These are phyloP conservation scores for Aphanocladium album DNA, from an alignment of 2,329 filamentous ascomycete species.

Conservation along the genomic window DNA sequence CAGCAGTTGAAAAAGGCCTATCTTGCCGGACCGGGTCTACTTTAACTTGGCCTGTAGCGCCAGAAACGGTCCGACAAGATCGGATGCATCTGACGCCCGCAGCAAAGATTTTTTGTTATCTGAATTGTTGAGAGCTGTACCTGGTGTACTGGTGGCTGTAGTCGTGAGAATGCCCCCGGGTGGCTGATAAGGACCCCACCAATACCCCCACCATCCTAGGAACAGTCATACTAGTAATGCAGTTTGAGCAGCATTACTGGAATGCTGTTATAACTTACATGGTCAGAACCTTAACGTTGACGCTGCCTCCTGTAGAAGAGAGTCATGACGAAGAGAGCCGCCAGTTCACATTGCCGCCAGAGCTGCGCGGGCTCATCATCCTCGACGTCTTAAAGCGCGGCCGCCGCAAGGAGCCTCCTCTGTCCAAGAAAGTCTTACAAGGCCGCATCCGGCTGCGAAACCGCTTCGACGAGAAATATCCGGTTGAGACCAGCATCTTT, in stretches of 20 bases:
- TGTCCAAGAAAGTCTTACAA: not conserved
- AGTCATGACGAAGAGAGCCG: too few relatives aligned
- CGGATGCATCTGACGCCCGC: not conserved
- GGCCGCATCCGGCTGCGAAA: not conserved
- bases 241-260: too few relatives aligned
- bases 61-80: not conserved
- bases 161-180: not conserved
- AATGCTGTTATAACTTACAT: too few relatives aligned
- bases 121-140: not conserved
- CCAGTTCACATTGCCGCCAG: not conserved
- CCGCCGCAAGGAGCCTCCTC: not conserved
- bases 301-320: too few relatives aligned
- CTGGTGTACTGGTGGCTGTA: not conserved
- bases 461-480: not conserved
- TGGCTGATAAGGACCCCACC: constrained; percentile 1
- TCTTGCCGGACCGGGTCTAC: not conserved
- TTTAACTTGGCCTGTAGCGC: not conserved
- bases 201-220: not conserved
- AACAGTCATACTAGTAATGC: too few relatives aligned
- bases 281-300: too few relatives aligned
- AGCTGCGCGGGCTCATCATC: not conserved
- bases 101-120: not conserved
- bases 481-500: not conserved
- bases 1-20: not conserved
- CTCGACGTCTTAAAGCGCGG: not conserved